These are phyloP conservation scores for Lanmaoa pseudosensibilis DNA, from an alignment of 768 basidiomycete species.

Conservation along the genomic window DNA sequence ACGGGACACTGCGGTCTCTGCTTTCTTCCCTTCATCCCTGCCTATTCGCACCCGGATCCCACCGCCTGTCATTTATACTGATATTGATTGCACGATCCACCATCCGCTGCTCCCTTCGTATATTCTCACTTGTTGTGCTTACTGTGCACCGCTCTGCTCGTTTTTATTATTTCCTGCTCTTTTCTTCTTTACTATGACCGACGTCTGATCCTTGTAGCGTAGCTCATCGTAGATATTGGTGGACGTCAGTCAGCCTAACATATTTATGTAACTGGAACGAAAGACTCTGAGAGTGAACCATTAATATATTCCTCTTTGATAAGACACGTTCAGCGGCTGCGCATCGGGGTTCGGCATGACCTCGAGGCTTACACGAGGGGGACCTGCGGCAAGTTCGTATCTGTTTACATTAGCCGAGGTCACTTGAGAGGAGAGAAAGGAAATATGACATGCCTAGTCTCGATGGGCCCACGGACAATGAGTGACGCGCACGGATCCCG, in stretches of 20 bases:
- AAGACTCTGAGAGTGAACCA: slow-evolving; percentile 7
- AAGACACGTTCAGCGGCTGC: not conserved
- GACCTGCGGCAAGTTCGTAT: not conserved
- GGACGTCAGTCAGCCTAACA: not conserved
- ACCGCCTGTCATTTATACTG: slow-evolving; percentile 21
- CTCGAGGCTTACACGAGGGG: slow-evolving; percentile 20
- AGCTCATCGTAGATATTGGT: slow-evolving; percentile 22
- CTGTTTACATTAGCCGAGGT: not conserved
- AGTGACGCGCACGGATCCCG: too few relatives aligned
- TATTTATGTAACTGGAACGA: not conserved
- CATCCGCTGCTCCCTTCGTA: not conserved
- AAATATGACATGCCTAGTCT: too few relatives aligned
- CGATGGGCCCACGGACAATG: too few relatives aligned
- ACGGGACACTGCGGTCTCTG: slow-evolving; percentile 32
- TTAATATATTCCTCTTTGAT: slow-evolving; percentile 16
- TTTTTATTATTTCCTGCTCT: not conserved
- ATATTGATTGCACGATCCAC: slow-evolving; percentile 26
- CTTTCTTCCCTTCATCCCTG: slow-evolving; percentile 5
- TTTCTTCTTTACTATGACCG: too few relatives aligned
- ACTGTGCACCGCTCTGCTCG: not conserved
- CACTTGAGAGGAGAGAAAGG: not conserved
- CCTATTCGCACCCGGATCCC: slow-evolving; percentile 9
- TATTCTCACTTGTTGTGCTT: not conserved
- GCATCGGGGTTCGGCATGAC: not conserved
- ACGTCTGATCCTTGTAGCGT: not conserved